Conservation (phyloP, 345 rosid genomes). For the Hypericum perforatum region DNA sequence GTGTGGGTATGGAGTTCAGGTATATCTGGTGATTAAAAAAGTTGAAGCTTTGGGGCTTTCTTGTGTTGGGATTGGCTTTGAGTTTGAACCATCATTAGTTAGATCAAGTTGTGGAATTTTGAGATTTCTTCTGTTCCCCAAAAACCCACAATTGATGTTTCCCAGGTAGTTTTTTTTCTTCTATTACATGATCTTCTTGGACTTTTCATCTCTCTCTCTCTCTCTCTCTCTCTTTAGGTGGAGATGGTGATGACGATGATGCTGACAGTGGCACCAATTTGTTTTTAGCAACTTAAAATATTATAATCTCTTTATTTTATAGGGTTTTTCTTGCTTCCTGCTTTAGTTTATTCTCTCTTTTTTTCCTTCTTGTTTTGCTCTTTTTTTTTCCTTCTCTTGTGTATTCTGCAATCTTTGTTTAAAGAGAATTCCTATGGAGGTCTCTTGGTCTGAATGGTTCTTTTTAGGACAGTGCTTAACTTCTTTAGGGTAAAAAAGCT, state of each 20-base stretch:
- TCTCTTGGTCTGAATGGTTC: too few relatives aligned
- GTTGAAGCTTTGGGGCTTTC: slow-evolving; percentile 14
- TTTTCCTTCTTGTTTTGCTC: too few relatives aligned
- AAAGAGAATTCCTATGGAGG: too few relatives aligned
- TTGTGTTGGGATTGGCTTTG: slow-evolving; percentile 31
- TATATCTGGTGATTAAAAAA: slow-evolving; percentile 14
- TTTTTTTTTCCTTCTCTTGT: too few relatives aligned
- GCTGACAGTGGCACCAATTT: background rate
- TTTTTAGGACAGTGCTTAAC: too few relatives aligned
- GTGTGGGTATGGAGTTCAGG: background rate
- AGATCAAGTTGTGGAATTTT: slow-evolving; percentile 31
- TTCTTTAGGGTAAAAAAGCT: too few relatives aligned
- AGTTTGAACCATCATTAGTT: slow-evolving; percentile 1
- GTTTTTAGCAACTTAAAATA: slow-evolving; percentile 7
- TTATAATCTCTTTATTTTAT: background rate
- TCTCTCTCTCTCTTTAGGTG: slow-evolving; percentile 9
- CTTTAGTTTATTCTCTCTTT: background rate
- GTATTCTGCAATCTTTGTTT: too few relatives aligned
- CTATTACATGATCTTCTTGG: slow-evolving; percentile 9
- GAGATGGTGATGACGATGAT: slow-evolving; percentile 15
- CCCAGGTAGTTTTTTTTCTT: slow-evolving; percentile 39
- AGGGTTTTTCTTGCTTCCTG: slow-evolving; percentile 9
- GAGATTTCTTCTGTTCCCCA: slow-evolving; percentile 40
- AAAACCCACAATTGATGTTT: slow-evolving; percentile 42
- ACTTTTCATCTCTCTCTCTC: slow-evolving; percentile 11